Evolutionary conservation across 768 basidiomycete species (phyloP), one percentile per base, ranked within the genome.

Genomic region (Cystobasidium onofrii): DNA sequence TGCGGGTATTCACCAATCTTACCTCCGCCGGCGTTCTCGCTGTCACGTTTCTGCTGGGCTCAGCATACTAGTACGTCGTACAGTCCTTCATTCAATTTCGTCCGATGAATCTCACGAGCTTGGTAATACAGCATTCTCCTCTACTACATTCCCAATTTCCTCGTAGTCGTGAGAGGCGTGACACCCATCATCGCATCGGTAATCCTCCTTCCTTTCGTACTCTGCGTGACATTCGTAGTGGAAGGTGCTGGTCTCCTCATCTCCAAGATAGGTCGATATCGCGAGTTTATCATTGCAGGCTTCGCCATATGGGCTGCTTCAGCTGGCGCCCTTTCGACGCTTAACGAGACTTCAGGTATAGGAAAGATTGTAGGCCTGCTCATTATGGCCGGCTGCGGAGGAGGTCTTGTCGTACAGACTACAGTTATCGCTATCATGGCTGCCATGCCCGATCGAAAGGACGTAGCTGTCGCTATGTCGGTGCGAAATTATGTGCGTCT

Each of bases 281-380:
- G 87, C 86, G 84, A 82, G 1, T 87, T 85, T 54, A 85, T 90
- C 52, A 84, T 86, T 76, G 76, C 84, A 23, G 89, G 90, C 1
- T 91, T 89, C 79, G 81, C 83, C 0, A 80, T 88, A 23, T 90
- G 88, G 88, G 85, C 88, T 0, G 81, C 90, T 41, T 89, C 86
- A 0, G 86, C 87, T 70, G 90, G 89, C 0, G 84, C 87, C 33
- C 79, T 90, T n/a, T 88, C 88, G 1, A 88, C 87, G 0, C 83
- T 90, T 44, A 85, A 81, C 0, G 82, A 82, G 0, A 79, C 81
- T 4, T 85, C 88, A 0, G 75, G 82, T 0, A 83, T 85, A 64
- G 85, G 83, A 0, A 81, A 85, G 1, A 80, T 89, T 23, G 85
- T 88, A 0, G 80, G 88, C 0, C 88, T 82, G 75, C 87, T 88